phyloP scores from a whole-genome alignment of 805 yeast species.

The Metschnikowia lunata region DNA sequence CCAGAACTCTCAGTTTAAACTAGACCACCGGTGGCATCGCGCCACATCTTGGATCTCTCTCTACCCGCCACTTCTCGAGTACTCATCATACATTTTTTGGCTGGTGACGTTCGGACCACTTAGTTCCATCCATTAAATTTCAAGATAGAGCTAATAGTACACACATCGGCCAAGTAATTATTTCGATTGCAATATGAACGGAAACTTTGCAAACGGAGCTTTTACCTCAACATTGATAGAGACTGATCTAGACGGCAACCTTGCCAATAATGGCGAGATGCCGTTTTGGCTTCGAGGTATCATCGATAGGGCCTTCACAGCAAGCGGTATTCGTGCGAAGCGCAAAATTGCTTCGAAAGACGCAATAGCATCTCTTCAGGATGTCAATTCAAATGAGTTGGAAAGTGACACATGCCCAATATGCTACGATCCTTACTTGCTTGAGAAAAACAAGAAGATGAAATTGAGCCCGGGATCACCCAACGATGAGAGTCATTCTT shows the following conservation, averaged over 20 bases:
- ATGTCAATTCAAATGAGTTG: slow-evolving; percentile 17
- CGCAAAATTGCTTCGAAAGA: slow-evolving; percentile 34
- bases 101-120: no score
- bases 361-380: slow-evolving; percentile 33
- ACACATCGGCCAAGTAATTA: no score
- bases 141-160: no score
- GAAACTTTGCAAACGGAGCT: slow-evolving; percentile 8
- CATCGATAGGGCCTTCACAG: slow-evolving; percentile 31
- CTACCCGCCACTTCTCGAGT: no score
- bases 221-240: slow-evolving; percentile 14
- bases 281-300: slow-evolving; percentile 19
- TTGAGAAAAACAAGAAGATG: slow-evolving; percentile 11
- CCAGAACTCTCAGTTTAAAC: no score
- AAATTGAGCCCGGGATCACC: slow-evolving; percentile 6
- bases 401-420: slow-evolving; percentile 33
- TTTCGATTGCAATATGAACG: slow-evolving; percentile 4
- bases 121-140: no score
- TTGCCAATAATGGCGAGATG: slow-evolving; percentile 13
- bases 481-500: neutral
- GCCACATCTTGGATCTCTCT: no score
- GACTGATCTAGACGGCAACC: slow-evolving; percentile 16
- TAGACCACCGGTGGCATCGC: no score
- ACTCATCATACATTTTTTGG: no score
- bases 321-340: slow-evolving; percentile 24
- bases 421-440: slow-evolving; percentile 35